phyloP scores from a whole-genome alignment of 805 yeast species.

The Zygosaccharomyces gambellarensis region DNA sequence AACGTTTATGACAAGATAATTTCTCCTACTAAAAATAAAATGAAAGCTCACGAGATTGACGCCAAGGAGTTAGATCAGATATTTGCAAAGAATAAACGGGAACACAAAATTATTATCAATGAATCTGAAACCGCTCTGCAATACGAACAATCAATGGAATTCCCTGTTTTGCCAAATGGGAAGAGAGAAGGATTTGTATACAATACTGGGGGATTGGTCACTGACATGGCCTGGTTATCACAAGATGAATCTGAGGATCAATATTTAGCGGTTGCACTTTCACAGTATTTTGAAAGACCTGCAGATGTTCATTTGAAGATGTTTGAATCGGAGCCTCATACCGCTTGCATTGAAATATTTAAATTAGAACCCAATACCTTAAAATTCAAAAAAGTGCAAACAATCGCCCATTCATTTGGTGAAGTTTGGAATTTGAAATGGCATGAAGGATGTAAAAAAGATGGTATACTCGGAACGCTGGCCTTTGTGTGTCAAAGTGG shows the following conservation, averaged over 20 bases:
- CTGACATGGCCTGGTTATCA: slow-evolving; percentile 51
- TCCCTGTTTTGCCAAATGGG: slow-evolving; percentile 28
- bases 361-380: slow-evolving; percentile 32
- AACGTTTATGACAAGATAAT: neutral
- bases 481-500: slow-evolving; percentile 58
- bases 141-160: slow-evolving; percentile 22
- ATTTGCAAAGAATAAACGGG: slow-evolving; percentile 24
- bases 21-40: slow-evolving; percentile 1
- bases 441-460: slow-evolving; percentile 33
- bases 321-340: slow-evolving; percentile 27
- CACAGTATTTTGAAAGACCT: slow-evolving; percentile 35
- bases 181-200: slow-evolving; percentile 39
- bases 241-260: slow-evolving; percentile 31
- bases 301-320: slow-evolving; percentile 27
- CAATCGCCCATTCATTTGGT: slow-evolving; percentile 41
- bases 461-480: slow-evolving; percentile 39
- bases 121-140: slow-evolving; percentile 18
- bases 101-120: slow-evolving; percentile 19
- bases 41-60: slow-evolving; percentile 19
- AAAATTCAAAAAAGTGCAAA: slow-evolving; percentile 31
- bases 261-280: slow-evolving; percentile 48
- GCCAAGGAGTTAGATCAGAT: slow-evolving; percentile 20
- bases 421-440: slow-evolving; percentile 35
- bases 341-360: slow-evolving; percentile 46
- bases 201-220: slow-evolving; percentile 49